Base-by-base conservation (phyloP, 352 stramenopile genomes). In the Blastocystis sp. region DNA sequence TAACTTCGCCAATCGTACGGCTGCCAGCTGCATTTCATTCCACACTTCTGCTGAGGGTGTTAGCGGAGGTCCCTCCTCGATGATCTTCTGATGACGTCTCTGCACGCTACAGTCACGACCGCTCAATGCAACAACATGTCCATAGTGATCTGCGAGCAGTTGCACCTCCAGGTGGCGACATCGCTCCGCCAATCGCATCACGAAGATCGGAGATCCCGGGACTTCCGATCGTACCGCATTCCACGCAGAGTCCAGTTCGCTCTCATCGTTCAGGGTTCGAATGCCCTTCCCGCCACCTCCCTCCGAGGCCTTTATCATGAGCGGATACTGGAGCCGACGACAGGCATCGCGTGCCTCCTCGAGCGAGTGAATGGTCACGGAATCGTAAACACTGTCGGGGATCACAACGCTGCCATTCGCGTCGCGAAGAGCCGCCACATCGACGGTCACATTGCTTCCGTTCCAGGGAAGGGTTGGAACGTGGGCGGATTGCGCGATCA, bases 271-370 rank as follows among this genome's bases (percentile, higher is more conserved):
- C 29, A 81, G 76, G 90, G 90, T 51, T 27, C 38, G 63, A 44
- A 79, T 84, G 21, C 56, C 61, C 88, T 99, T 99, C 84, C 97
- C 97, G 64, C 97, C 97, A 65, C 97, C 97, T 65, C 96, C 97
- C 89, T 99, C 96, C 63, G 91, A 97, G 36, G 96, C 97, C 90
- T 99, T 99, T 89, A 99, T 98, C 96, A 99, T 99, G 69, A 99
- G 92, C 4, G 97, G 97, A 88, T 97, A 98, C 40, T 96, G 96
- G 89, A 99, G 97, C 78, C 92, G 89, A 46, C 92, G 92, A 84
- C 93, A 95, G 64, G 94, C 92, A n/a, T 93, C 90, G n/a, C 93
- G 89, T 29, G 96, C 97, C 87, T 98, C 90, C 54, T 92, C 87
- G 0, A 93, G 65, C 0, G 32, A 46, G 67, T 86, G 53, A 42